These are phyloP conservation scores for Balansia obtecta DNA, from an alignment of 2,329 filamentous ascomycete genomes.

Conservation along the genomic window DNA sequence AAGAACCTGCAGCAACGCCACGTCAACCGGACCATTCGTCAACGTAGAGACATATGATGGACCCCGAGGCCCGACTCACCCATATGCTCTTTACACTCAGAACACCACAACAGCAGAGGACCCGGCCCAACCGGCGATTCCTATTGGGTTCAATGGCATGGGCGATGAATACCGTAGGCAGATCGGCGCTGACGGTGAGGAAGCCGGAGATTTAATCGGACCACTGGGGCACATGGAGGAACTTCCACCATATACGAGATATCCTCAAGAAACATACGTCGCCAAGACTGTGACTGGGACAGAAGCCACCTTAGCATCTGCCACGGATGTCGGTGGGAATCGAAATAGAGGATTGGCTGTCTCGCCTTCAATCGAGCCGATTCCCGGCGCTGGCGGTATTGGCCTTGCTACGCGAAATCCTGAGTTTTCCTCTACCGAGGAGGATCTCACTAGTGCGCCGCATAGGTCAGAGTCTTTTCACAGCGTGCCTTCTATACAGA, in stretches of 20 bases:
- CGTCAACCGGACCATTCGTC: conserved; percentile 44
- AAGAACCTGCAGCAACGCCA: conserved; percentile 55
- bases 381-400: conserved; percentile 47
- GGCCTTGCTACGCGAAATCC: conserved; percentile 49
- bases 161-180: conserved; percentile 57
- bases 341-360: neutral
- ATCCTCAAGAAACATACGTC: conserved; percentile 60
- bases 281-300: conserved; percentile 21
- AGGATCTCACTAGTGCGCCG: conserved; percentile 37
- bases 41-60: conserved; percentile 39
- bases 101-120: conserved; percentile 50
- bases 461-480: conserved; percentile 32
- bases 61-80: conserved; percentile 61
- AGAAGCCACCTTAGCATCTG: conserved; percentile 8
- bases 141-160: conserved; percentile 63
- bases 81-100: conserved; percentile 79
- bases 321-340: neutral
- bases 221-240: conserved; percentile 84
- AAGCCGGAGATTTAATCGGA: conserved; percentile 75
- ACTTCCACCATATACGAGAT: conserved; percentile 81
- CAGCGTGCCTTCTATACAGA: conserved; percentile 30
- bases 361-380: conserved; percentile 12
- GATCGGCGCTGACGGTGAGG: conserved; percentile 70
- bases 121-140: conserved; percentile 33
- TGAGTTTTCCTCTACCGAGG: conserved; percentile 44